Evolutionary conservation across 2,329 filamentous ascomycete genomes (phyloP).

Genomic region (Hypoxylon sp.): DNA sequence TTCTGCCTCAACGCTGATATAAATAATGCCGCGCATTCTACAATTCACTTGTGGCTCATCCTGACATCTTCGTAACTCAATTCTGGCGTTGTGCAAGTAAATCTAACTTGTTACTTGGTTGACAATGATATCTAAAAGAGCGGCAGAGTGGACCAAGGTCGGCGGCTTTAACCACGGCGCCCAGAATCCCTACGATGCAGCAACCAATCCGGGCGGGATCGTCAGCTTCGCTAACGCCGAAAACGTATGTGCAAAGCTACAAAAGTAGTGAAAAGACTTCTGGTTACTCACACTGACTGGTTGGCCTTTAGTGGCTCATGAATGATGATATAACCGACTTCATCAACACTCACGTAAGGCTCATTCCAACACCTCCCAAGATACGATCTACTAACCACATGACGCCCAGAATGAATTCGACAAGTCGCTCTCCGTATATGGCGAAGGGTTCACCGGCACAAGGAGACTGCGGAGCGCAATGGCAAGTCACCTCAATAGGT

Average conservation of each 20-base stretch:
- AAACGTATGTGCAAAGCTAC: constrained; percentile 25
- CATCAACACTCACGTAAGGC: constrained; percentile 28
- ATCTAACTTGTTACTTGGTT: background rate
- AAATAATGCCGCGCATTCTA: background rate
- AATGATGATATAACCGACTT: constrained; percentile 22
- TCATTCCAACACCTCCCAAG: background rate
- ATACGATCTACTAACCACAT: background rate
- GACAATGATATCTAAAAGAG: constrained; percentile 36
- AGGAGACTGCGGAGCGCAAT: constrained; percentile 34
- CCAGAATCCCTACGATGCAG: constrained; percentile 25
- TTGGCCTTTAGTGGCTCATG: constrained; percentile 16
- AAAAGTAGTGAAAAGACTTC: background rate
- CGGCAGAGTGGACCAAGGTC: constrained; percentile 27
- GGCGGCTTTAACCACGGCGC: constrained; percentile 31
- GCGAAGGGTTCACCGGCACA: constrained; percentile 37
- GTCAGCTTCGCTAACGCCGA: constrained; percentile 34
- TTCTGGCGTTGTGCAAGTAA: background rate
- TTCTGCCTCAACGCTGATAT: background rate
- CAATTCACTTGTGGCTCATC: background rate
- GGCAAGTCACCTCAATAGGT: constrained; percentile 37
- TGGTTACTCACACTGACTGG: background rate
- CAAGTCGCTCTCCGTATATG: constrained; percentile 28
- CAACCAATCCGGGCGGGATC: constrained; percentile 28
- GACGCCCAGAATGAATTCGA: constrained; percentile 26
- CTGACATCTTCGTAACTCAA: background rate